Evolutionary conservation across 352 stramenopile species (phyloP).

Genomic region (Albugo laibachii): DNA sequence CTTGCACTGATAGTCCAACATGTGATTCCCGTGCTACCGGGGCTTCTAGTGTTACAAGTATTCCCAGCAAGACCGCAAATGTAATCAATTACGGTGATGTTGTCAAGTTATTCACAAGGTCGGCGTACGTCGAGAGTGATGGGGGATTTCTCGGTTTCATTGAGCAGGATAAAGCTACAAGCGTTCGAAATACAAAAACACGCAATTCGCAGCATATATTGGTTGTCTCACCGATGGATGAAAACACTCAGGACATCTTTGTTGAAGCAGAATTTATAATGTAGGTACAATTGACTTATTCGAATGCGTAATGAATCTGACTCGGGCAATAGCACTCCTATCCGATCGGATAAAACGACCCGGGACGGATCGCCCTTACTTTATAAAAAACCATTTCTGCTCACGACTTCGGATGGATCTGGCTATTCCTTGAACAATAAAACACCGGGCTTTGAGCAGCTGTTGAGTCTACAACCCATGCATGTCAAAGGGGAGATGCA

Average conservation of each 20-base stretch:
- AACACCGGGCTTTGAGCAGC: slow-evolving; percentile 25
- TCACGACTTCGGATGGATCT: slow-evolving; percentile 32
- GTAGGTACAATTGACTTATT: slow-evolving; percentile 9
- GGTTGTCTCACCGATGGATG: slow-evolving; percentile 28
- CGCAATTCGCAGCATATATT: slow-evolving; percentile 22
- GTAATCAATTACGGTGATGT: slow-evolving; percentile 32
- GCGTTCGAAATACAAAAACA: too few species aligned
- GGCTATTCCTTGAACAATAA: slow-evolving; percentile 68
- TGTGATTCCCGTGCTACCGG: background rate
- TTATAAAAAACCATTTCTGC: slow-evolving; percentile 49
- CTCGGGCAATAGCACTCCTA: slow-evolving; percentile 10
- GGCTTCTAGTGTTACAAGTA: background rate
- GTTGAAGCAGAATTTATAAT: slow-evolving; percentile 48
- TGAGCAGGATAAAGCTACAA: slow-evolving; percentile 11
- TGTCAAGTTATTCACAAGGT: slow-evolving; percentile 22
- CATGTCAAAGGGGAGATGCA: slow-evolving; percentile 54
- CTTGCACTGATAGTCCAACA: background rate
- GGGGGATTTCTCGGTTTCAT: slow-evolving; percentile 20
- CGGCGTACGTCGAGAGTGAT: slow-evolving; percentile 11
- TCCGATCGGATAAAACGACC: slow-evolving; percentile 27
- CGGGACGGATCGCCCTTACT: slow-evolving; percentile 23
- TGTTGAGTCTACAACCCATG: slow-evolving; percentile 25
- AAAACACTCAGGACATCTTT: slow-evolving; percentile 17
- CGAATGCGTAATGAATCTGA: background rate
- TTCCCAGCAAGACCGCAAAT: background rate